phyloP scores from a whole-genome alignment of 1,139 yeast species.

The Eremothecium gossypii region DNA sequence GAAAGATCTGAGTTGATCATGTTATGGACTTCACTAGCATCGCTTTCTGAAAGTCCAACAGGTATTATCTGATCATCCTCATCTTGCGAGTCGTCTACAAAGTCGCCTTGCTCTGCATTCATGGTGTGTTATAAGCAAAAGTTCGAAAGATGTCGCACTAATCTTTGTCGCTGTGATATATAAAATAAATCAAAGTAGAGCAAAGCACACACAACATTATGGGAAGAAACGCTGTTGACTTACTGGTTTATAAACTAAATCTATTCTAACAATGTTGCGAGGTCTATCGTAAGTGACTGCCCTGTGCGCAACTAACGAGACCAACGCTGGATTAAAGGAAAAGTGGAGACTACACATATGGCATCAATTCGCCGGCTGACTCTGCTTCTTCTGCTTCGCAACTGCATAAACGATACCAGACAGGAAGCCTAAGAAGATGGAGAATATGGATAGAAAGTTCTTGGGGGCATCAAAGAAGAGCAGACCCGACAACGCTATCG shows the following conservation, averaged over 20 bases:
- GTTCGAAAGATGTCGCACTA: no score
- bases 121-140: no score
- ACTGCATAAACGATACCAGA: conserved; percentile 94
- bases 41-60: background rate
- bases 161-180: no score
- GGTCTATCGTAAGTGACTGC: background rate
- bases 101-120: background rate
- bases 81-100: background rate
- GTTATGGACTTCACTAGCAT: background rate
- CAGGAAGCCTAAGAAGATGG: conserved; percentile 83
- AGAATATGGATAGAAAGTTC: conserved; percentile 83
- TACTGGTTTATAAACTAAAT: background rate
- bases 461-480: conserved; percentile 90
- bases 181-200: no score
- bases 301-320: background rate
- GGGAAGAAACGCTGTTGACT: background rate
- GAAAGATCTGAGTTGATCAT: background rate
- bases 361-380: conserved; percentile 20
- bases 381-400: conserved; percentile 66
- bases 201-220: no score
- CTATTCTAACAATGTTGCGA: background rate
- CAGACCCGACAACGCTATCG: conserved; percentile 91
- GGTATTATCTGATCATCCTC: background rate
- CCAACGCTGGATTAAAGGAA: background rate
- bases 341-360: background rate